Evolutionary conservation across 2,329 filamentous ascomycete genomes (phyloP).

Genomic region (Periconia sp.): DNA sequence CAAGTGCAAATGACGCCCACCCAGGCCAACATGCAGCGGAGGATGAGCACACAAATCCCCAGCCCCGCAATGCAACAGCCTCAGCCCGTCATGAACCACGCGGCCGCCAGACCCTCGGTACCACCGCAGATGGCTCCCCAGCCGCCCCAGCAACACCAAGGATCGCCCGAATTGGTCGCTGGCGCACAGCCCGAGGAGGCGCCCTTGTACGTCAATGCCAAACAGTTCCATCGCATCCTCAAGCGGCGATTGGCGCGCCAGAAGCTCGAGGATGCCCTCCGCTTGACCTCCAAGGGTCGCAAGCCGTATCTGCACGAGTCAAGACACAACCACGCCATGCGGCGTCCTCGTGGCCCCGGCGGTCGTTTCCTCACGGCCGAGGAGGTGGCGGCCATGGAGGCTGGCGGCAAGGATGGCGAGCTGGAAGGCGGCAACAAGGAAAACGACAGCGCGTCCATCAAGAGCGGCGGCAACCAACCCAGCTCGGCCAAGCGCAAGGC

Average conservation of each 20-base stretch:
- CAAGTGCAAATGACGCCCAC: slow-evolving; percentile 43
- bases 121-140: slow-evolving; percentile 55
- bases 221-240: slow-evolving; percentile 96
- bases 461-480: slow-evolving; percentile 20
- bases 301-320: slow-evolving; percentile 98
- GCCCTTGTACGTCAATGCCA: slow-evolving; percentile 95
- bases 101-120: slow-evolving; percentile 54
- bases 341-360: slow-evolving; percentile 86
- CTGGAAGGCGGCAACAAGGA: slow-evolving; percentile 44
- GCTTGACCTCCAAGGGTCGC: slow-evolving; percentile 89
- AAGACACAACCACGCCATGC: slow-evolving; percentile 97
- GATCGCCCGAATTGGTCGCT: slow-evolving; percentile 78
- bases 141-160: slow-evolving; percentile 66
- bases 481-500: slow-evolving; percentile 36
- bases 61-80: slow-evolving; percentile 63
- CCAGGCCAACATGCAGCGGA: slow-evolving; percentile 36
- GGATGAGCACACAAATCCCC: slow-evolving; percentile 46
- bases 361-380: slow-evolving; percentile 96
- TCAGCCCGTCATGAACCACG: slow-evolving; percentile 75
- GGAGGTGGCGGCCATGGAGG: slow-evolving; percentile 87
- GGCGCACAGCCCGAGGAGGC: slow-evolving; percentile 76
- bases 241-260: slow-evolving; percentile 93
- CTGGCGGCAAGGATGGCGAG: slow-evolving; percentile 25
- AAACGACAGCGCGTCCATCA: slow-evolving; percentile 33
- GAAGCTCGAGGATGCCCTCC: slow-evolving; percentile 87